Evolutionary conservation across 2,329 filamentous ascomycete species (phyloP), one percentile per base, ranked within the genome.

Genomic region (Stemphylium lycopersici): DNA sequence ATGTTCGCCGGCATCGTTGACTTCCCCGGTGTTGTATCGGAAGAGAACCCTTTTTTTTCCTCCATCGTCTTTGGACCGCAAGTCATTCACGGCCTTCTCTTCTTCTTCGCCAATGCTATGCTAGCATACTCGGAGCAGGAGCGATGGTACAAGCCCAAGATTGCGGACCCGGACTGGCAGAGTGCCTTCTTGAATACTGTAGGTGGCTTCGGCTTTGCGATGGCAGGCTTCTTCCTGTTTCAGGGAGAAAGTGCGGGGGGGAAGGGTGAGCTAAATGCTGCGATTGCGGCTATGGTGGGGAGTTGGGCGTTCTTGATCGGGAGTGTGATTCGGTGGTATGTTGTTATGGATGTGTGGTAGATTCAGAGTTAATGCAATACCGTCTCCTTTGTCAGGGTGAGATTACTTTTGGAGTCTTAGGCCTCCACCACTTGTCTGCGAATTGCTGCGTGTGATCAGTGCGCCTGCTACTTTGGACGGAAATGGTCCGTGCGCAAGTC

Each of bases 1-100:
- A 68, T 69, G 62, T 61, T 70, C 36, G 65, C 66, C 2, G 69
- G 65, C 3, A 59, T 71, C n/a, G 62, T 66, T 13, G 66, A 66
- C 29, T 68, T 65, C 13, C 68, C 67, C 2, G 65, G 62, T n/a
- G 12, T 71, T 1, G 55, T 71, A 0, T n/a, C 57, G 0, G 60
- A 66, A 22, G 43, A 63, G 10, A 49, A 52, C 2, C 54, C 62
- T 0, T 33, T 58, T 3, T 67, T 63, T 10, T 46, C 37, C 0
- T 39, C 54, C 4, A 45, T 71, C 3, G 67, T 70, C 0, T 69
- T 70, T 22, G 63, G 64, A 0, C 67, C 67, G 0, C 69, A 71
- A 39, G 55, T 69, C 3, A 34, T 68, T 5, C 64, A 69, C 43
- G 69, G 69, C 2, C 48, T 59, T 6, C 31, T 71, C 0, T 71